Percentiles rank a stretch among this genome's conserved stretches.
These are phyloP conservation scores for Rusavskia elegans DNA, from an alignment of 495 filamentous ascomycete genomes.

Conservation along the genomic window DNA sequence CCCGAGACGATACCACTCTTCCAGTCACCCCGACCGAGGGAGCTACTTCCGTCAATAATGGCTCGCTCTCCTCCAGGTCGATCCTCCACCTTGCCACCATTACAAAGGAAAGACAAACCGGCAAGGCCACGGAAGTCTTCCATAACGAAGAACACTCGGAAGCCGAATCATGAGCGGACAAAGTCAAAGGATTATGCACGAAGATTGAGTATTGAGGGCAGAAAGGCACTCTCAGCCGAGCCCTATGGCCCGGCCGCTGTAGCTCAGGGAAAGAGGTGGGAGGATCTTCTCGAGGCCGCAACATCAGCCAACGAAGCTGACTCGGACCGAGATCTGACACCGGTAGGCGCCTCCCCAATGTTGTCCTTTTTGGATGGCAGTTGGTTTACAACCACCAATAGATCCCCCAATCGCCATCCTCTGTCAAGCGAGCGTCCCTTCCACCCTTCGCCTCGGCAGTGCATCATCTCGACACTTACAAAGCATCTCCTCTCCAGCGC, in stretches of 20 bases:
- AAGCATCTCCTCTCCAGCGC: slow-evolving; percentile 74
- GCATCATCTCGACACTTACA: slow-evolving; percentile 54
- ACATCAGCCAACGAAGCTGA: slow-evolving; percentile 77
- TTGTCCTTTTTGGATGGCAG: not conserved
- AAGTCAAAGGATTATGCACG: slow-evolving; percentile 53
- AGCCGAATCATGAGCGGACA: slow-evolving; percentile 59
- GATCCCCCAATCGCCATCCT: slow-evolving; percentile 53
- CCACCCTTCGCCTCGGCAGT: slow-evolving; percentile 46
- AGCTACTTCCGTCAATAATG: slow-evolving; percentile 68
- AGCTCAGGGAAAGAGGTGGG: slow-evolving; percentile 77
- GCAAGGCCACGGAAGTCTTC: slow-evolving; percentile 69
- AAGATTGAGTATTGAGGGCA: slow-evolving; percentile 53
- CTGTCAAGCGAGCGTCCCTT: slow-evolving; percentile 56
- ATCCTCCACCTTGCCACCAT: slow-evolving; percentile 70
- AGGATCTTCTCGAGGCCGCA: slow-evolving; percentile 83
- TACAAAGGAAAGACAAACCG: slow-evolving; percentile 46
- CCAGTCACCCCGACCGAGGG: slow-evolving; percentile 43
- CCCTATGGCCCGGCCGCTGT: slow-evolving; percentile 44
- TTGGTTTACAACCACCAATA: slow-evolving; percentile 14
- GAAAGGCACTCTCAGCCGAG: slow-evolving; percentile 75
- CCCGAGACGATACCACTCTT: slow-evolving; percentile 52
- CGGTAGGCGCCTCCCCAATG: slow-evolving; percentile 34
- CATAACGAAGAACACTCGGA: slow-evolving; percentile 54
- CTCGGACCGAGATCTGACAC: slow-evolving; percentile 71
- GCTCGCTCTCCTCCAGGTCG: slow-evolving; percentile 69